Evolutionary conservation across 73 alveolate genomes (phyloP).

Genomic region (Paramecium sexaurelia): DNA sequence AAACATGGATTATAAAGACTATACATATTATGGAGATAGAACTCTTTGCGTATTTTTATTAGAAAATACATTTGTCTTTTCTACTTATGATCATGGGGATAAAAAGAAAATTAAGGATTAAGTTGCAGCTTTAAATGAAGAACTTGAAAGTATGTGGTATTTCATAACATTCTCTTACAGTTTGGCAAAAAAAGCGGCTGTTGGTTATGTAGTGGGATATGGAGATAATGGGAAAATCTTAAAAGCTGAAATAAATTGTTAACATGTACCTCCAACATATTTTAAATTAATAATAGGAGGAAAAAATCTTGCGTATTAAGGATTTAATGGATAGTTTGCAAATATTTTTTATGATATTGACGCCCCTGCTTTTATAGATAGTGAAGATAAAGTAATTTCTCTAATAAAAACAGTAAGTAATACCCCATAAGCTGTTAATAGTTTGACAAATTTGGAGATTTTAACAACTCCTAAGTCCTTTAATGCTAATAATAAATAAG

Average conservation of each 20-base stretch:
- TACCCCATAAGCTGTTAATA: not conserved
- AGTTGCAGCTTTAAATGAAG: conserved; percentile 27
- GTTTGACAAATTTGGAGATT: not conserved
- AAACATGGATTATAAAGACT: conserved; percentile 16
- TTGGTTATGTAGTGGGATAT: conserved; percentile 6
- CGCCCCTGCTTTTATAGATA: conserved; percentile 19
- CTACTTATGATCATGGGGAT: not conserved
- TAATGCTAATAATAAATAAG: not conserved
- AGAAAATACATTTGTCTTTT: not conserved
- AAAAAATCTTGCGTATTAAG: not conserved
- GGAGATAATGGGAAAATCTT: not conserved
- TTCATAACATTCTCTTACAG: conserved; percentile 43
- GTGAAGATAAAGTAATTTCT: not conserved
- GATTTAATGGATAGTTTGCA: conserved; percentile 47
- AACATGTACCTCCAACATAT: not conserved
- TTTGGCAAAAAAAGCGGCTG: not conserved
- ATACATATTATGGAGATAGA: conserved; percentile 35
- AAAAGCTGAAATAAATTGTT: not conserved
- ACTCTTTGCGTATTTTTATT: not conserved
- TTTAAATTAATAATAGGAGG: conserved; percentile 42
- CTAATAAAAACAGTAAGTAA: not conserved
- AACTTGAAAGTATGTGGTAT: conserved; percentile 43
- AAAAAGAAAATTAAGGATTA: not conserved
- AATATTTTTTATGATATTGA: not conserved
- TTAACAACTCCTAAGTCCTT: not conserved